Base-by-base conservation (phyloP, 148 eudicot genomes). In the Heliosperma pusillum region DNA sequence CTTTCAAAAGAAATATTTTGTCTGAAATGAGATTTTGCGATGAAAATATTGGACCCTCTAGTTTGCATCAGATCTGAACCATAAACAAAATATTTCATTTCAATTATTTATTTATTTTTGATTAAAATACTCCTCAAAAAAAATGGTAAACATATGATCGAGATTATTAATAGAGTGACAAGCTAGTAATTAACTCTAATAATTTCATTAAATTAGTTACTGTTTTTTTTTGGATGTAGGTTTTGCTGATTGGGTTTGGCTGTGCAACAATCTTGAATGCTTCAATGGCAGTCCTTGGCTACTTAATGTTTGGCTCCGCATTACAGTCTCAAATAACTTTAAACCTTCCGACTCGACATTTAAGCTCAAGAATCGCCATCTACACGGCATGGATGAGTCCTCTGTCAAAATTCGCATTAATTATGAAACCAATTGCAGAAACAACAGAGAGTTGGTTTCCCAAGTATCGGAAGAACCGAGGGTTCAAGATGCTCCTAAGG, bases 331-430 rank as follows among this genome's bases (percentile, higher is more conserved):
- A 87, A 40, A 82, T 89, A 50, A 85, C 93, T 26, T 29, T 89
- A 27, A 89, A 85, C 80, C 81, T 89, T 10, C 90, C 90, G 8
- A 67, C 77, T 24, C 78, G 72, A 22, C 76, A 85, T 64, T 13
- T 85, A 42, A 82, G 89, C 80, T 85, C 89, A 1, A 80, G 85
- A 61, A 58, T 89, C 3, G 92, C 90, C 5, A 86, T 88, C 26
- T 88, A 85, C 81, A 82, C 85, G 0, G 80, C 88, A 20, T 78
- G 88, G 85, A 80, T 82, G 6, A 82, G 80, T 13, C 90, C 90
- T 1, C 40, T 87, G 2, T 87, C 90, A 16, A 87, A 87, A 45
- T 87, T 80, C 2, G 87, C 90, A 3, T 45, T 87, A 24, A 74
- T 85, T 44, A 84, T 85, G 77, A 80, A 83, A 69, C 90, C 92